Conservation (phyloP, 345 rosid genomes). For the Rhizophora apiculata region DNA sequence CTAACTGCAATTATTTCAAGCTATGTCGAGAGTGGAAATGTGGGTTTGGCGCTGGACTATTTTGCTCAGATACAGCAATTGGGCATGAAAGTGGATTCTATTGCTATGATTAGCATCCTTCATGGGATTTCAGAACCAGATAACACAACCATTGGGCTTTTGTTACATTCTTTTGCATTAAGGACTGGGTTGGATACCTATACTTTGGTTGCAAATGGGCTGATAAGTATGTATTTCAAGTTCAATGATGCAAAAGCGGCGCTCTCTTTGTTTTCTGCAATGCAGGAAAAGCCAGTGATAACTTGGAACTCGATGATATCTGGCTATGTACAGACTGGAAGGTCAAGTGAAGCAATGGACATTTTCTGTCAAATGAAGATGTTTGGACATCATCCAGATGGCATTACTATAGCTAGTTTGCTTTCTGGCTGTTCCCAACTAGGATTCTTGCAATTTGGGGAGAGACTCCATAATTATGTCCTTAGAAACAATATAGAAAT, state of each 20-base stretch:
- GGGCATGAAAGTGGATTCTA: slow-evolving; percentile 60
- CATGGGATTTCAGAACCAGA: slow-evolving; percentile 48
- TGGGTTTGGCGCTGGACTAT: slow-evolving; percentile 33
- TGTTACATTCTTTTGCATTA: slow-evolving; percentile 58
- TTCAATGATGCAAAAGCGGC: slow-evolving; percentile 47
- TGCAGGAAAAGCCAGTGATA: slow-evolving; percentile 45
- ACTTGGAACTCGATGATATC: slow-evolving; percentile 90
- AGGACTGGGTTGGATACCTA: slow-evolving; percentile 53
- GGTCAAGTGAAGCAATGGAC: slow-evolving; percentile 46
- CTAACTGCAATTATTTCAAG: slow-evolving; percentile 63
- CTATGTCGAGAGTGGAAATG: slow-evolving; percentile 58
- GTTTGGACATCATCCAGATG: slow-evolving; percentile 49
- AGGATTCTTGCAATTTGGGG: slow-evolving; percentile 54
- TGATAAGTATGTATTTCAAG: slow-evolving; percentile 72
- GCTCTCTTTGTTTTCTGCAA: slow-evolving; percentile 44
- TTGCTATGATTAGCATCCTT: slow-evolving; percentile 68
- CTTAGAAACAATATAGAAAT: slow-evolving; percentile 48
- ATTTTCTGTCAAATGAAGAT: slow-evolving; percentile 55
- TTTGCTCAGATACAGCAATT: slow-evolving; percentile 45
- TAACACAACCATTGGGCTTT: slow-evolving; percentile 38
- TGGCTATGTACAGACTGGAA: slow-evolving; percentile 69
- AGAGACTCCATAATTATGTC: slow-evolving; percentile 51
- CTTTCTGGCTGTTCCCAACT: slow-evolving; percentile 73
- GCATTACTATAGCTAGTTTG: slow-evolving; percentile 57
- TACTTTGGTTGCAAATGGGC: slow-evolving; percentile 57